Percentiles rank a stretch among this genome's conserved stretches.
Conservation (phyloP, 306 rosid genomes). For the Quercus agrifolia region DNA sequence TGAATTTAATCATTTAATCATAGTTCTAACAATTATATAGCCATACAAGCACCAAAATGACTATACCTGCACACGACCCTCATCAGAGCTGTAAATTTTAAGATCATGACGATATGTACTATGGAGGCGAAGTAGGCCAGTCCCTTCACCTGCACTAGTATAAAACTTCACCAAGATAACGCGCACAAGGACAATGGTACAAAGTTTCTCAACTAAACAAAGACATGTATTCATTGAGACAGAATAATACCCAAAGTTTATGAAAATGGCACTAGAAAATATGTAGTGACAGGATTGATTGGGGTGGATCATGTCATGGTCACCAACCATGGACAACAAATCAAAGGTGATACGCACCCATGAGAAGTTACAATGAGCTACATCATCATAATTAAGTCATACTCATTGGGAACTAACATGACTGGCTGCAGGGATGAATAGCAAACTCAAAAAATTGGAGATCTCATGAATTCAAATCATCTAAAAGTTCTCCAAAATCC, state of each 20-base stretch:
- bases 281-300: neutral
- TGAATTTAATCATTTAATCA: too few relatives aligned
- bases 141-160: conserved; percentile 82
- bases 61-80: conserved; percentile 99
- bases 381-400: neutral
- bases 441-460: neutral
- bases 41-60: neutral
- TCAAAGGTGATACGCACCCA: neutral
- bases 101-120: conserved; percentile 98
- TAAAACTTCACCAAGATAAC: conserved; percentile 21
- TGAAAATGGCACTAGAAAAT: neutral
- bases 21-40: neutral
- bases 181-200: neutral
- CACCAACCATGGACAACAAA: neutral
- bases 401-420: neutral
- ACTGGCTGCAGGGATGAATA: neutral
- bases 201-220: neutral
- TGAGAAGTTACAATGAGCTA: neutral
- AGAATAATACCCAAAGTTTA: neutral
- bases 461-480: neutral
- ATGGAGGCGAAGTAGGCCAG: conserved; percentile 95
- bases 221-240: neutral
- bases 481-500: neutral
- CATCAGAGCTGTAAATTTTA: conserved; percentile 98
- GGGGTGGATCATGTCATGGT: neutral